Percentiles rank a stretch among this genome's conserved stretches.
These are phyloP conservation scores for Paratinospora sagittata DNA, from an alignment of 164 flowering plant species.

Conservation along the genomic window DNA sequence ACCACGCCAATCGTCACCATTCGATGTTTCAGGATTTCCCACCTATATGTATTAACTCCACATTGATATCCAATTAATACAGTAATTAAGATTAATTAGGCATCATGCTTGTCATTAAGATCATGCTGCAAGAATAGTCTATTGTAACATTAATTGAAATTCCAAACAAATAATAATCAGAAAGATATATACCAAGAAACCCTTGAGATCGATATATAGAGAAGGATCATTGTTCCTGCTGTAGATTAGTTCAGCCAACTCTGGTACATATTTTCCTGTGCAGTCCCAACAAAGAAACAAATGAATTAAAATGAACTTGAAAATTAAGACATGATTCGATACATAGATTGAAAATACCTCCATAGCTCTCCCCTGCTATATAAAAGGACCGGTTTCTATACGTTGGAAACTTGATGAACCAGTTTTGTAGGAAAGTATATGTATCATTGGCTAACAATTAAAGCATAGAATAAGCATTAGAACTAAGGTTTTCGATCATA, in stretches of 20 bases:
- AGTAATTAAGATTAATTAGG: too few species aligned
- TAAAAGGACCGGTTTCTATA: conserved; percentile 50
- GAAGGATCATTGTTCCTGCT: conserved; percentile 62
- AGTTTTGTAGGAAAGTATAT: conserved; percentile 64
- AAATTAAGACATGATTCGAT: too few species aligned
- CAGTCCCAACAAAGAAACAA: not conserved
- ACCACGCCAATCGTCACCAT: conserved; percentile 75
- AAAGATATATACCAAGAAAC: conserved; percentile 54
- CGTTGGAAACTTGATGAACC: conserved; percentile 80
- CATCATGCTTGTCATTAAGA: too few species aligned
- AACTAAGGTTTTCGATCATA: too few species aligned
- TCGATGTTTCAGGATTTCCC: conserved; percentile 85
- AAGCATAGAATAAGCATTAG: too few species aligned
- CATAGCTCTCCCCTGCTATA: conserved; percentile 95
- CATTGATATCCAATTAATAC: not conserved
- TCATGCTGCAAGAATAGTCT: too few species aligned
- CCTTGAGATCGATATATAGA: conserved; percentile 60
- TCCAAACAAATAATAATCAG: not conserved
- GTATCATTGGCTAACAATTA: conserved; percentile 57
- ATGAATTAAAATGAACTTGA: too few species aligned
- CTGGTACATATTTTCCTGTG: conserved; percentile 87
- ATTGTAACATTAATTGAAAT: too few species aligned
- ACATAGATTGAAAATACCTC: conserved; percentile 38
- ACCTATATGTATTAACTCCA: conserved; percentile 26
- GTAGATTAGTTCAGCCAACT: conserved; percentile 69